Percentiles rank a stretch among this genome's conserved stretches.
Evolutionary conservation across 768 basidiomycete genomes (phyloP).

Genomic region (Auricularia sp.): DNA sequence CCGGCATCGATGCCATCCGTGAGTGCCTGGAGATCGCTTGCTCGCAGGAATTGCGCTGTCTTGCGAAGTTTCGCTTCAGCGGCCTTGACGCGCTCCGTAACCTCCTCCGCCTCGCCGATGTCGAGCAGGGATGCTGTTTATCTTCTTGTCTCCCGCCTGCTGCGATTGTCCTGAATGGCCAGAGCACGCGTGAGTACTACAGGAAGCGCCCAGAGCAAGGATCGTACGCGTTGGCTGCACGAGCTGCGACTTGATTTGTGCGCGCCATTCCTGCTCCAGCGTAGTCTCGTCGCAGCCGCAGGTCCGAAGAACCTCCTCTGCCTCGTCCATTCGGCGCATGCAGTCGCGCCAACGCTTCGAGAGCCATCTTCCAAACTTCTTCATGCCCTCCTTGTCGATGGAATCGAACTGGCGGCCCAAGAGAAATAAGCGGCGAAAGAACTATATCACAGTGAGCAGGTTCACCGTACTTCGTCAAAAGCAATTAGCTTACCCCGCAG

Average conservation of each 20-base stretch:
- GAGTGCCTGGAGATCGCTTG: background rate
- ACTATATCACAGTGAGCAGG: background rate
- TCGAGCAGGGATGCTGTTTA: background rate
- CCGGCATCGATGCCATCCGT: background rate
- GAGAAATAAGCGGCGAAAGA: background rate
- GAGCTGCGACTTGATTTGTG: background rate
- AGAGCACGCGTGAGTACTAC: background rate
- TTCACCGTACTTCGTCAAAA: background rate
- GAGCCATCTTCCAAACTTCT: background rate
- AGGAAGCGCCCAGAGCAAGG: too few relatives aligned
- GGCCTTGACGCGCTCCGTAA: background rate
- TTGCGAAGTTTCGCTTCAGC: background rate
- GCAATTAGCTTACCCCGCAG: slow-evolving; percentile 1
- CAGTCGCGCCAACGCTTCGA: background rate
- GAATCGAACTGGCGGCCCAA: slow-evolving; percentile 1
- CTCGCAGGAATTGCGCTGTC: background rate
- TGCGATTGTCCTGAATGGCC: background rate
- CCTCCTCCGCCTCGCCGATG: background rate
- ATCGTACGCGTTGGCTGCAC: background rate
- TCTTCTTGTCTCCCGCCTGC: background rate
- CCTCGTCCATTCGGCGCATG: background rate
- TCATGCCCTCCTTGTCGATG: background rate
- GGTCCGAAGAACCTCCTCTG: background rate
- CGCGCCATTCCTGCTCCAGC: background rate
- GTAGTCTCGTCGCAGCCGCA: background rate